Evolutionary conservation across 1,284 basidiomycete genomes (phyloP).

Genomic region (Hortiboletus rubellus): DNA sequence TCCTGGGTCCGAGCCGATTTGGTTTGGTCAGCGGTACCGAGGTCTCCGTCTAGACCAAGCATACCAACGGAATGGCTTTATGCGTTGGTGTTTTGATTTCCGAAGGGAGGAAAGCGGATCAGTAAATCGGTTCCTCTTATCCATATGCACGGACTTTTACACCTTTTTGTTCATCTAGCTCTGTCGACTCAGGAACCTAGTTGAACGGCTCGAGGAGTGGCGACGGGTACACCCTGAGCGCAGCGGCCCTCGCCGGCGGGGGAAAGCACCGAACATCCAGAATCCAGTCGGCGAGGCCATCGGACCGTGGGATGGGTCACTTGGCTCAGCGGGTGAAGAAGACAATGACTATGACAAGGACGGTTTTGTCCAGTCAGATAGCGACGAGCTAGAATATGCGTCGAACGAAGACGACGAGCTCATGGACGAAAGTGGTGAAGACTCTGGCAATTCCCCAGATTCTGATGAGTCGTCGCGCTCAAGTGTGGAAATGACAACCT

Average conservation of each 20-base stretch:
- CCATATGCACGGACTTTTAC: neutral
- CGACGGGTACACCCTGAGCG: conserved; percentile 15
- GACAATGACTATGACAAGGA: conserved; percentile 5
- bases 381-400: neutral
- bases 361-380: conserved; percentile 16
- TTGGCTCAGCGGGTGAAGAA: conserved; percentile 15
- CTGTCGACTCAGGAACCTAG: conserved; percentile 11
- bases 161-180: neutral
- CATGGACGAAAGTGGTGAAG: neutral
- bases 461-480: neutral
- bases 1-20: conserved; percentile 26
- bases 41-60: conserved; percentile 19
- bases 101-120: neutral
- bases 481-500: neutral
- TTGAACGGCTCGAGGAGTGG: conserved; percentile 13
- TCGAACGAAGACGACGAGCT: neutral
- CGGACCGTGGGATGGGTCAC: conserved; percentile 15
- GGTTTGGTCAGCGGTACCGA: conserved; percentile 20
- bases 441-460: neutral
- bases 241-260: neutral
- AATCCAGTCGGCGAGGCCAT: conserved; percentile 20
- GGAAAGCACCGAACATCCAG: conserved; percentile 5
- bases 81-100: conserved; percentile 8
- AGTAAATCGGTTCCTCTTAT: conserved; percentile 7
- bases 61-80: conserved; percentile 10